Base-by-base conservation (phyloP, 805 yeast genomes). In the Candida cerambycidarum region DNA sequence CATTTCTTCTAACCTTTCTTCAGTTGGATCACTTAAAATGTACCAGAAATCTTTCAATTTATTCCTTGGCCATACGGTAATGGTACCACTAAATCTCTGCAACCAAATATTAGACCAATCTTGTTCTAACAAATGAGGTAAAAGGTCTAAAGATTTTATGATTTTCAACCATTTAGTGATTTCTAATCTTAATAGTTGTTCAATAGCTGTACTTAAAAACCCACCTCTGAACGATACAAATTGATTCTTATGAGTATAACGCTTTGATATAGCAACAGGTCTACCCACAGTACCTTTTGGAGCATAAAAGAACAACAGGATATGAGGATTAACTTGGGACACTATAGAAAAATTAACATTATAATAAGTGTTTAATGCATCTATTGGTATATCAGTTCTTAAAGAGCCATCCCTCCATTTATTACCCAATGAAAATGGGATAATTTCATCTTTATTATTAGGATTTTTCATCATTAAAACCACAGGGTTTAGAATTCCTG, bases 241-340 rank as follows among this genome's bases (percentile, higher is more conserved):
- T 43, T 58, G 61, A 37, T 61, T 63, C 14, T 50, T 55, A 23
- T 52, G 46, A 5, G 71, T 65, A 38, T 61, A 62, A 0, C 84
- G 73, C 39, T 72, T 71, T 0, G 72, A 54, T 11, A 77, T 63
- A 1, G 84, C 74, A 16, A 86, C 87, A 0, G 95, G 95, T 43
- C 83, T 69, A 0, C 95, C 95, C 13, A 85, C 85, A 2, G 87
- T 80, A 1, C 95, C 95, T 51, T 82, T 75, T 17, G 92, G 89
- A 6, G 89, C 85, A 56, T 78, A 85, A 54, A 82, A 83, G 62
- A 86, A 85, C 15, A 86, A 66, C 35, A 85, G 75, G 24, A 85
- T 83, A 58, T 85, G 95, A 1, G 95, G 93, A 58, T 86, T 85
- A 6, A 85, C 92, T 63, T 85, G 95, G 14, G 89, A 81, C 14